These are phyloP conservation scores for Benincasa hispida DNA, from an alignment of 306 rosid species.

Conservation along the genomic window DNA sequence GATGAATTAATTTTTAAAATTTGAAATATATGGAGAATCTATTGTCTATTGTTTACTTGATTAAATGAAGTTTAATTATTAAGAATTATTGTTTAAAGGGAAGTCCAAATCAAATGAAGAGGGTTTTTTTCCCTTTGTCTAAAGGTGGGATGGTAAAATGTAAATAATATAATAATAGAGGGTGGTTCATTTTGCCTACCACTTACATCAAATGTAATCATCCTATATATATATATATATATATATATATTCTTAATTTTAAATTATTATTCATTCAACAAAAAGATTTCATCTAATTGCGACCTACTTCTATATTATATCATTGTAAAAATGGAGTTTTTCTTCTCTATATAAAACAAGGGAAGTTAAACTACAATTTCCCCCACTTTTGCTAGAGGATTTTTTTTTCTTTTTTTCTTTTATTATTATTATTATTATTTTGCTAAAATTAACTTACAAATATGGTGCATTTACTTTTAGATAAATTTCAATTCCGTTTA, in stretches of 20 bases:
- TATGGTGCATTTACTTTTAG: too few relatives aligned
- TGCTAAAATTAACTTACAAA: too few relatives aligned
- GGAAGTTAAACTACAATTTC: too few relatives aligned
- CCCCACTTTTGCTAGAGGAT: too few relatives aligned
- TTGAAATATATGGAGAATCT: too few relatives aligned
- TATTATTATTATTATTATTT: too few relatives aligned
- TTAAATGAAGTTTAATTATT: background rate
- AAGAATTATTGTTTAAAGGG: background rate
- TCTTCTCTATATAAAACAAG: background rate
- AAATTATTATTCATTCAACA: background rate
- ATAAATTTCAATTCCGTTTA: too few relatives aligned
- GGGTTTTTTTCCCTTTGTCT: background rate
- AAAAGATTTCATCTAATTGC: background rate
- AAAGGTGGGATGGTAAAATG: background rate
- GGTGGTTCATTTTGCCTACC: constrained; percentile 4
- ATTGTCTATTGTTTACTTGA: too few relatives aligned
- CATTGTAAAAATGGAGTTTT: background rate
- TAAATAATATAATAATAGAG: background rate
- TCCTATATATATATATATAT: too few relatives aligned
- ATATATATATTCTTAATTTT: background rate
- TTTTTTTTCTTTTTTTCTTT: too few relatives aligned
- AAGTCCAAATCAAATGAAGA: background rate
- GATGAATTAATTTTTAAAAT: too few relatives aligned
- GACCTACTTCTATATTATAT: background rate
- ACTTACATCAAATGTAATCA: constrained; percentile 6